phyloP scores from a whole-genome alignment of 2,329 filamentous ascomycete genomes.

The Diaporthe velutina region DNA sequence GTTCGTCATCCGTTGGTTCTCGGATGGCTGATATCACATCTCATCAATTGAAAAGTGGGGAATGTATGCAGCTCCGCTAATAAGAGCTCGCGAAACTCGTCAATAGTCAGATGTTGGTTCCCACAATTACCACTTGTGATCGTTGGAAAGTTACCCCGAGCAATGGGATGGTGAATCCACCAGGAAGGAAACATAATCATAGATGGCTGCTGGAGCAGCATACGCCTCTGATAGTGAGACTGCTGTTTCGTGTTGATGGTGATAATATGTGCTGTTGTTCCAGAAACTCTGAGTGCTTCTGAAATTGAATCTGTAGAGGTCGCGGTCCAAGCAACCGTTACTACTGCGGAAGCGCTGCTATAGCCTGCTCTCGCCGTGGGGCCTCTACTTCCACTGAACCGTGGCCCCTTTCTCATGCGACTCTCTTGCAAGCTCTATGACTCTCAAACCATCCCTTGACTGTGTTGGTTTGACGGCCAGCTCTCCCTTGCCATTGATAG shows the following conservation, averaged over 20 bases:
- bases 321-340: too few relatives aligned
- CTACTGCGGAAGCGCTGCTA: too few relatives aligned
- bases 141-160: not conserved
- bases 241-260: not conserved
- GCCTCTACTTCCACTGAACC: not conserved
- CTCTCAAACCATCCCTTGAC: constrained; percentile 53
- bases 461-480: constrained; percentile 54
- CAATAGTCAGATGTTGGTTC: not conserved
- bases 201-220: not conserved
- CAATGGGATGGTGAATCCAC: not conserved
- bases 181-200: not conserved
- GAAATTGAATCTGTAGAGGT: too few relatives aligned
- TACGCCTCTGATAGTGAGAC: not conserved
- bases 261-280: not conserved
- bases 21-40: not conserved
- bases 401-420: constrained; percentile 23
- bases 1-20: not conserved
- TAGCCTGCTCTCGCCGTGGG: not conserved
- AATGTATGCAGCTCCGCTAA: not conserved
- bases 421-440: constrained; percentile 58
- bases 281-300: too few relatives aligned
- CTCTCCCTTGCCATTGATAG: constrained; percentile 54
- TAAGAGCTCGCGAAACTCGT: not conserved
- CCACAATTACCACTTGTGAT: constrained; percentile 5
- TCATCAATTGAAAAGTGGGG: not conserved